These are phyloP conservation scores for Russula emetica DNA, from an alignment of 768 basidiomycete genomes.

Conservation along the genomic window DNA sequence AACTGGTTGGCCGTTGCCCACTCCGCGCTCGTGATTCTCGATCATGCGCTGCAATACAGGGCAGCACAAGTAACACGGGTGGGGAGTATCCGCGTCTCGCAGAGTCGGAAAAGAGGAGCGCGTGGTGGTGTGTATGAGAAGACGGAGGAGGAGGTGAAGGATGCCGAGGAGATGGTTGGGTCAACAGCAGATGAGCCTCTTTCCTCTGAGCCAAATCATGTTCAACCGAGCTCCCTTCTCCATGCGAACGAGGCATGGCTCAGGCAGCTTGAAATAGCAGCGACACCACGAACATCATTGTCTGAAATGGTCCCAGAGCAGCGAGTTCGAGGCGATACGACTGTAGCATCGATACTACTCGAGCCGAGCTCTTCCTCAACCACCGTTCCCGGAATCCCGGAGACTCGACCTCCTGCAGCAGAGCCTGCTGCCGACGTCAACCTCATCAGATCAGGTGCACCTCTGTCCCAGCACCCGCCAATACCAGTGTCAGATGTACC, in stretches of 20 bases:
- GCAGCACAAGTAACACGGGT: conserved; percentile 38
- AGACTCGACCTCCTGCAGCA: neutral
- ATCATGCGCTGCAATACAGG: conserved; percentile 58
- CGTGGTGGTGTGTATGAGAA: neutral
- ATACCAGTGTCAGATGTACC: conserved; percentile 5
- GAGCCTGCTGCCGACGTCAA: neutral
- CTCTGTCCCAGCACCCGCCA: neutral
- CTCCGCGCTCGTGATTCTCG: conserved; percentile 55
- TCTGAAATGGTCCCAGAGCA: neutral
- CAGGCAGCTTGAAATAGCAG: conserved; percentile 7
- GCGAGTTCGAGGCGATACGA: neutral
- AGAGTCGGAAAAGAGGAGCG: neutral
- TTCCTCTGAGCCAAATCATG: neutral
- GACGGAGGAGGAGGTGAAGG: neutral
- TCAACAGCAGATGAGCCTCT: neutral
- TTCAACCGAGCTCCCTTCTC: conserved; percentile 16
- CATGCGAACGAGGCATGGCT: conserved; percentile 23
- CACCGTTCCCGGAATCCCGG: neutral
- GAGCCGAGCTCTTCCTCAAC: neutral
- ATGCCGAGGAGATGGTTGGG: neutral
- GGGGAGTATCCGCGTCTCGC: conserved; percentile 26
- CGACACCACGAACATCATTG: neutral
- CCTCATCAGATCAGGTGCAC: neutral
- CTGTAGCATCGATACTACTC: neutral
- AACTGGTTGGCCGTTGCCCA: conserved; percentile 69